These are phyloP conservation scores for Meyerozyma smithsonii DNA, from an alignment of 1,139 yeast species.

Conservation along the genomic window DNA sequence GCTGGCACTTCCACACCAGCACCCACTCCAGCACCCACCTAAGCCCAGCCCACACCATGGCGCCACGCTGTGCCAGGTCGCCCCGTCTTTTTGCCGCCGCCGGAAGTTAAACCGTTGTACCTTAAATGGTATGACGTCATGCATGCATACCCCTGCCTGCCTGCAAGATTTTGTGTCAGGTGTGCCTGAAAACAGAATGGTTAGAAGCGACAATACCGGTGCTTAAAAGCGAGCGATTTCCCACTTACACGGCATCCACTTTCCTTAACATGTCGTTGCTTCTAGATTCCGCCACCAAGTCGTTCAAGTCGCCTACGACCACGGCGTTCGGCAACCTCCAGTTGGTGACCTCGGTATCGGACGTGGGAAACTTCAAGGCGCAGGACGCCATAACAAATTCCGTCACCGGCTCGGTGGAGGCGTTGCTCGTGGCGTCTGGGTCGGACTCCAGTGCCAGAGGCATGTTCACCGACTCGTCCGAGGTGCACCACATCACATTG, in stretches of 20 bases:
- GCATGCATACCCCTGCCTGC: slow-evolving; percentile 2
- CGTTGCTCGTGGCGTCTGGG: background rate
- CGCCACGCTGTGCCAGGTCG: too few species aligned
- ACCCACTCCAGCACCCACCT: too few species aligned
- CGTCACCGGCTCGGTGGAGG: background rate
- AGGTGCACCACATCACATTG: slow-evolving; percentile 1
- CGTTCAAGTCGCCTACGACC: background rate
- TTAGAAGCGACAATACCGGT: background rate
- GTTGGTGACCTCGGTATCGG: background rate
- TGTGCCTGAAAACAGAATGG: slow-evolving; percentile 1
- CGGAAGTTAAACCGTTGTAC: background rate
- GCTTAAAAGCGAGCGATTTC: background rate
- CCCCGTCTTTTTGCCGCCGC: background rate
- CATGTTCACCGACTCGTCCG: background rate
- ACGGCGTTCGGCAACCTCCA: background rate
- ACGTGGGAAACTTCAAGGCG: background rate
- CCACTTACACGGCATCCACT: background rate
- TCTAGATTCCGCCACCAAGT: background rate
- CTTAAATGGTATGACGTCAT: background rate
- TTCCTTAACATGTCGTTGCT: slow-evolving; percentile 1
- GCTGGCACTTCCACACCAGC: too few species aligned
- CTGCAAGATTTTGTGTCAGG: background rate
- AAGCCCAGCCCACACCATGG: too few species aligned
- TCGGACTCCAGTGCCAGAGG: background rate
- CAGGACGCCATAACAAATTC: slow-evolving; percentile 1